These are phyloP conservation scores for Pulveroboletus sp. DNA, from an alignment of 768 basidiomycete species.

Conservation along the genomic window DNA sequence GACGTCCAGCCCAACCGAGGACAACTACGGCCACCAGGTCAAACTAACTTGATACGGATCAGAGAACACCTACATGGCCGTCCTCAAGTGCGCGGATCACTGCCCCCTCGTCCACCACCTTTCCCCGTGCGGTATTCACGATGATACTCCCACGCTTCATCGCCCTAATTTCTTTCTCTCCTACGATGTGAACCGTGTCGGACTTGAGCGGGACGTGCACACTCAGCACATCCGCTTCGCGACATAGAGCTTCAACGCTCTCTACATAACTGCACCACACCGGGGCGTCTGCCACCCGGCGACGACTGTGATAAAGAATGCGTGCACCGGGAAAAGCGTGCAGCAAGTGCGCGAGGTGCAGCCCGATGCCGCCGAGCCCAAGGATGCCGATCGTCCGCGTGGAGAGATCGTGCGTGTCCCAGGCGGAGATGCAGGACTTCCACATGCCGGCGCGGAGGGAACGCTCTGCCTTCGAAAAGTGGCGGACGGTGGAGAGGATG, in stretches of 20 bases:
- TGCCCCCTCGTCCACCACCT: constrained; percentile 84
- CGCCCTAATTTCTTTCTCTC: constrained; percentile 69
- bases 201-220: constrained; percentile 78
- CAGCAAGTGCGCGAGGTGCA: constrained; percentile 65
- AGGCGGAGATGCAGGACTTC: constrained; percentile 52
- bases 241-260: constrained; percentile 59
- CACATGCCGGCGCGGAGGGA: constrained; percentile 51
- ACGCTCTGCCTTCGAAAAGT: constrained; percentile 64
- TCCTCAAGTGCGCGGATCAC: constrained; percentile 82
- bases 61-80: constrained; percentile 66
- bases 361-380: constrained; percentile 76
- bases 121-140: constrained; percentile 90
- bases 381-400: constrained; percentile 70
- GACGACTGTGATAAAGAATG: constrained; percentile 75
- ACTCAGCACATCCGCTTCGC: constrained; percentile 76
- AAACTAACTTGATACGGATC: constrained; percentile 2
- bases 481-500: constrained; percentile 72
- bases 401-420: constrained; percentile 58
- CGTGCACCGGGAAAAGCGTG: constrained; percentile 87
- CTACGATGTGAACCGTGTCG: constrained; percentile 73
- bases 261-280: constrained; percentile 78
- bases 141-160: constrained; percentile 78
- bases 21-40: constrained; percentile 46
- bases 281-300: constrained; percentile 55
- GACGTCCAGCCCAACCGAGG: constrained; percentile 81